phyloP scores from a whole-genome alignment of 2,329 filamentous ascomycete genomes.

The Claviceps sp. region DNA sequence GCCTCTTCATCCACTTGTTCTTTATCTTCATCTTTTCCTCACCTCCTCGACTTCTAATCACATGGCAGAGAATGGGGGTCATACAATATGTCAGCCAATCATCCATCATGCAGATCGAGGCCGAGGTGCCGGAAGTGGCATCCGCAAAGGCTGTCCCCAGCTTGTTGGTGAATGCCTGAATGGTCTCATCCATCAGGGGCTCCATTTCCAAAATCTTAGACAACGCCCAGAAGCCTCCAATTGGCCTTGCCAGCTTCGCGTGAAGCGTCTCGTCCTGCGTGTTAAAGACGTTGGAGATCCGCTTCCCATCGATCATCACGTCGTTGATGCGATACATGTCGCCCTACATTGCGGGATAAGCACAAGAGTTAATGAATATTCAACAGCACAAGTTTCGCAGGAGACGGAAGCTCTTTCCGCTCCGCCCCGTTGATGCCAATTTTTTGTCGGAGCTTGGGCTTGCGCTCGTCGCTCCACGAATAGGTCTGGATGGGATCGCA shows the following conservation, averaged over 20 bases:
- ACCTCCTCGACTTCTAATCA: neutral
- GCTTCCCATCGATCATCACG: conserved; percentile 7
- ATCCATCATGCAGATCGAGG: conserved; percentile 9
- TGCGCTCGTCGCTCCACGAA: too few species aligned
- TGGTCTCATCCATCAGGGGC: conserved; percentile 9
- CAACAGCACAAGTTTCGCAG: too few species aligned
- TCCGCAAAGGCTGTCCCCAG: conserved; percentile 7
- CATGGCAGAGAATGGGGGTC: neutral
- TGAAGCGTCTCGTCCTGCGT: conserved; percentile 9
- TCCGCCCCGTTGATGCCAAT: too few species aligned
- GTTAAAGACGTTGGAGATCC: conserved; percentile 11
- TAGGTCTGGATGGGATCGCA: neutral
- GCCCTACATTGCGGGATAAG: conserved; percentile 2
- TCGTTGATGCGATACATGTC: conserved; percentile 11
- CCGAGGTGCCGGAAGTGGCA: neutral
- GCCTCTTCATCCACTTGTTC: neutral
- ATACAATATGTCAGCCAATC: conserved; percentile 10
- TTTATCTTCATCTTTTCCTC: neutral
- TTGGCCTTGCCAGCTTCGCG: conserved; percentile 7
- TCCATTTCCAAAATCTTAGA: conserved; percentile 9
- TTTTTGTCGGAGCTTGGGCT: too few species aligned
- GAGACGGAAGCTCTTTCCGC: too few species aligned
- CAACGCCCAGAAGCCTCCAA: conserved; percentile 8
- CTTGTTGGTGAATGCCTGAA: conserved; percentile 3
- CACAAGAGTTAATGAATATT: neutral